Conservation (phyloP, 768 basidiomycete species). For the Cystoderma amianthinum region DNA sequence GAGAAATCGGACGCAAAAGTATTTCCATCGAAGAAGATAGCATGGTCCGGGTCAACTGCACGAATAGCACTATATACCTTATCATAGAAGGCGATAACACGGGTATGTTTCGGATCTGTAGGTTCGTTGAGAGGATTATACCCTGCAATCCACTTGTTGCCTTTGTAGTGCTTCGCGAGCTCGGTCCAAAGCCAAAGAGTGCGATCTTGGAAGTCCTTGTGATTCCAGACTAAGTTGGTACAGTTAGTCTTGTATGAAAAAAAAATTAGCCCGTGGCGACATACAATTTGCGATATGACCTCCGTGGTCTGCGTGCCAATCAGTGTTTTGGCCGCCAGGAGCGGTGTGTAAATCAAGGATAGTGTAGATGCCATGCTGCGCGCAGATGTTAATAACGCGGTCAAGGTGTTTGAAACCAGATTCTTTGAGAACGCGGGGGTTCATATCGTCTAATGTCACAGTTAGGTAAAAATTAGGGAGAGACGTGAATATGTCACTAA, state of each 20-base stretch:
- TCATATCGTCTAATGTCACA: conserved; percentile 65
- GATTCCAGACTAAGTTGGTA: conserved; percentile 54
- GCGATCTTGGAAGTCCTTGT: conserved; percentile 83
- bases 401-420: conserved; percentile 80
- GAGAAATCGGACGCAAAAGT: conserved; percentile 79
- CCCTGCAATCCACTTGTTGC: conserved; percentile 78
- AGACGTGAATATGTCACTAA: conserved; percentile 6
- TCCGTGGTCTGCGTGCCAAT: conserved; percentile 77
- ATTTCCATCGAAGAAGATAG: conserved; percentile 79
- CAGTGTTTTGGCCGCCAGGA: conserved; percentile 68
- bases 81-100: conserved; percentile 63
- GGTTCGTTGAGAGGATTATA: conserved; percentile 87
- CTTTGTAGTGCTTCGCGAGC: conserved; percentile 68
- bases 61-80: conserved; percentile 66
- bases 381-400: conserved; percentile 70
- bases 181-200: conserved; percentile 72
- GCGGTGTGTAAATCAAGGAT: conserved; percentile 79
- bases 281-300: conserved; percentile 58
- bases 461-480: not conserved
- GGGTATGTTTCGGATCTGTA: conserved; percentile 60
- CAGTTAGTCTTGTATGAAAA: not conserved
- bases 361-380: conserved; percentile 70
- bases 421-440: conserved; percentile 69
- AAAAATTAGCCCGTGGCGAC: not conserved
- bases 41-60: conserved; percentile 59